A percentile compares a stretch with the other conserved stretches of the same genome.
phyloP scores from a whole-genome alignment of 768 basidiomycete genomes.

The Butyriboletus loyo region DNA sequence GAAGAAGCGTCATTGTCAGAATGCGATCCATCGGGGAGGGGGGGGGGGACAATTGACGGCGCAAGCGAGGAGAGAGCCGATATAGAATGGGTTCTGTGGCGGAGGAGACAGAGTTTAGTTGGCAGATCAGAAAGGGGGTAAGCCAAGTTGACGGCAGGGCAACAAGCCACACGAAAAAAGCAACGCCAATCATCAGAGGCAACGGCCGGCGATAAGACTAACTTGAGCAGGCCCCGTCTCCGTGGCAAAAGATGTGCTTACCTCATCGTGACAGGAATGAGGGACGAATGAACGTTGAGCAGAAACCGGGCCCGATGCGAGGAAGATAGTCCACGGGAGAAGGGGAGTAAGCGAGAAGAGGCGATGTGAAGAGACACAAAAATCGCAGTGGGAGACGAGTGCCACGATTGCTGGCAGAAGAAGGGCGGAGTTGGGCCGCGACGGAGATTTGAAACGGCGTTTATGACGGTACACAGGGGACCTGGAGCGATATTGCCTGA shows the following conservation, averaged over 20 bases:
- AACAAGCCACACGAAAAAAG: conserved; percentile 13
- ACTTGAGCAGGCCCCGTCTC: background rate
- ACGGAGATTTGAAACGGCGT: conserved; percentile 23
- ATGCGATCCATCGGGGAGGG: background rate
- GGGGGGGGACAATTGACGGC: background rate
- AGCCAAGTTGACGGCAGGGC: background rate
- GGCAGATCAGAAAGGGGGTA: background rate
- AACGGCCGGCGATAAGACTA: conserved; percentile 20
- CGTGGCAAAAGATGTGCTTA: background rate
- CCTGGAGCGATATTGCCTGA: background rate
- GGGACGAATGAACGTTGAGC: too few species aligned
- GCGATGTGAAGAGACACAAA: background rate
- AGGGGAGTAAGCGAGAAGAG: too few species aligned
- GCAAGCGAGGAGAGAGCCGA: background rate
- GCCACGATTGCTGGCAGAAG: background rate
- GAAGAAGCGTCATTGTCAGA: conserved; percentile 4
- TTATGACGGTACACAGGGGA: background rate
- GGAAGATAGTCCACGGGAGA: too few species aligned
- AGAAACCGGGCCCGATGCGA: background rate
- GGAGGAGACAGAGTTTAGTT: background rate
- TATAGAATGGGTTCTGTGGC: background rate
- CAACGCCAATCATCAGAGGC: conserved; percentile 15
- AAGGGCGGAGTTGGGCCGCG: background rate
- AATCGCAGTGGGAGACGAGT: background rate
- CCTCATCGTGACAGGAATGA: background rate